A percentile compares a stretch with the other conserved stretches of the same genome.
Conservation (phyloP, 805 yeast species). For the Blastobotrys terrestris region DNA sequence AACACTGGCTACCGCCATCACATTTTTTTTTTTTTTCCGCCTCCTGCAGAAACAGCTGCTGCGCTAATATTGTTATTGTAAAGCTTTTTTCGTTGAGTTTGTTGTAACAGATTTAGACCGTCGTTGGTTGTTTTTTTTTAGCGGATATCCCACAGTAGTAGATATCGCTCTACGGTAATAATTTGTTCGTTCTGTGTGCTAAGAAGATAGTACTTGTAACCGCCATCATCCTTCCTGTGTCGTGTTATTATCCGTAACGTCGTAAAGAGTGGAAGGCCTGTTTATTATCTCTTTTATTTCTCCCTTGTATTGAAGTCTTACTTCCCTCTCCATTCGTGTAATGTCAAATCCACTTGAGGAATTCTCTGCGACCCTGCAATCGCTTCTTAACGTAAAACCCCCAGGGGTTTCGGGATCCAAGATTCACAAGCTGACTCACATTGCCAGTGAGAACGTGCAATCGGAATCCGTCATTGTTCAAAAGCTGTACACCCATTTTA, state of each 20-base stretch:
- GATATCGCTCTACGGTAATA: neutral
- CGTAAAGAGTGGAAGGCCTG: neutral
- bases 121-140: too few species aligned
- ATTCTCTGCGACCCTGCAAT: conserved; percentile 20
- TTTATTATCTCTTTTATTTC: too few species aligned
- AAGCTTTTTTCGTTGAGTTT: neutral
- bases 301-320: too few species aligned
- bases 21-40: neutral
- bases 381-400: conserved; percentile 35
- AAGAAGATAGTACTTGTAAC: neutral
- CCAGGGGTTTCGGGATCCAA: conserved; percentile 96
- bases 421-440: conserved; percentile 75
- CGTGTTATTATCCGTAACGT: neutral
- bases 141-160: neutral
- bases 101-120: neutral
- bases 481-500: conserved; percentile 58
- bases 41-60: neutral
- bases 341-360: conserved; percentile 15
- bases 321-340: neutral
- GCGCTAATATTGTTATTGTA: neutral
- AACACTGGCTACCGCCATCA: neutral
- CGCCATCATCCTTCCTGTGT: neutral
- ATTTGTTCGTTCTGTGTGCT: neutral
- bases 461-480: conserved; percentile 52
- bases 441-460: conserved; percentile 63